Percentiles rank a stretch among this genome's conserved stretches.
Evolutionary conservation across 1,284 basidiomycete species (phyloP).

Genomic region (Golubevia sp.): DNA sequence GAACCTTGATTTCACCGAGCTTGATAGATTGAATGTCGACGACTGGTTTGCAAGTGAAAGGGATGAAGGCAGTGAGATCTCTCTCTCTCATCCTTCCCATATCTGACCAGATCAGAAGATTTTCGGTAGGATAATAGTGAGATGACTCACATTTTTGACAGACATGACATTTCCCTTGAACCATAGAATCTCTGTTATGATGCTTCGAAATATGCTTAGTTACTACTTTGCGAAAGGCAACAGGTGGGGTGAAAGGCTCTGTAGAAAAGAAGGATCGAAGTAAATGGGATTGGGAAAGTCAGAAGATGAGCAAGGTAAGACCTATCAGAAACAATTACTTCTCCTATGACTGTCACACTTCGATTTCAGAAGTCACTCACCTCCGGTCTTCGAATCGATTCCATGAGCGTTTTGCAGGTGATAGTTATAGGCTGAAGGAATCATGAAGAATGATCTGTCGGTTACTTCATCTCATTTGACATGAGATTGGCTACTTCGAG

Average conservation of each 20-base stretch:
- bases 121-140: too few relatives aligned
- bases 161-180: slow-evolving; percentile 13
- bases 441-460: too few relatives aligned
- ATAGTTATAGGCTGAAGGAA: slow-evolving; percentile 47
- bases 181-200: background rate
- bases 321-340: too few relatives aligned
- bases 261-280: too few relatives aligned
- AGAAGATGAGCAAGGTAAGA: too few relatives aligned
- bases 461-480: too few relatives aligned
- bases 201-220: background rate
- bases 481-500: background rate
- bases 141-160: slow-evolving; percentile 15
- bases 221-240: slow-evolving; percentile 13
- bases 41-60: background rate
- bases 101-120: background rate
- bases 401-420: slow-evolving; percentile 38
- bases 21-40: slow-evolving; percentile 25
- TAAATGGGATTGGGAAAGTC: too few relatives aligned
- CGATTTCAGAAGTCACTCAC: too few relatives aligned
- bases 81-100: background rate
- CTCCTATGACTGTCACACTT: too few relatives aligned
- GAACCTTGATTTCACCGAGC: slow-evolving; percentile 21
- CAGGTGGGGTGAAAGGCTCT: slow-evolving; percentile 29
- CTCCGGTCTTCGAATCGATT: slow-evolving; percentile 18
- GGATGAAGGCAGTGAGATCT: background rate